Base-by-base conservation (phyloP, 176 grass and related monocot genomes). In the Saccharum officinarum region DNA sequence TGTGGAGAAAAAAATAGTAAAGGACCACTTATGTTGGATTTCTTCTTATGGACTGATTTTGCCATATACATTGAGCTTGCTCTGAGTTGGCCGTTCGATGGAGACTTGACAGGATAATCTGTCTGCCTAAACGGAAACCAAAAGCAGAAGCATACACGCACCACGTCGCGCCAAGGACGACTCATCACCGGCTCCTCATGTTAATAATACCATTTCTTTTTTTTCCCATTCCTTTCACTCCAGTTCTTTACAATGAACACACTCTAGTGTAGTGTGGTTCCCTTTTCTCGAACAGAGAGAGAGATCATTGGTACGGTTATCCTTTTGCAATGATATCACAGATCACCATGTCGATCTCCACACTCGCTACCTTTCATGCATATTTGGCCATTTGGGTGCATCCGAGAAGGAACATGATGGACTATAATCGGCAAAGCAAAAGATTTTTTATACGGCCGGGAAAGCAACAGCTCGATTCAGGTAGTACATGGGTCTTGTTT, bases 41-140 rank as follows among this genome's bases (percentile, higher is more conserved):
- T n/a, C n/a, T n/a, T n/a, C n/a, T n/a, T n/a, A n/a, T n/a, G n/a
- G n/a, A n/a, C n/a, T n/a, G n/a, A n/a, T n/a, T n/a, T n/a, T n/a
- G n/a, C n/a, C n/a, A n/a, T n/a, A n/a, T n/a, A n/a, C n/a, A n/a
- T n/a, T n/a, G n/a, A n/a, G n/a, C n/a, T n/a, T n/a, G n/a, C n/a
- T 73, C 42, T 30, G 13, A 16, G 42, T 49, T 73, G 71, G 71
- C 71, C 42, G 42, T 73, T 73, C 71, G 17, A 17, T 47, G 40
- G 8, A 10, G 71, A 30, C 71, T 46, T 30, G 42, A 3, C 23
- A 49, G 42, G 71, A 47, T 73, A 73, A 49, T 73, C 26, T 73
- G 71, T 73, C 71, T 49, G 71, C 42, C 70, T 73, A 49, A 73
- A 30, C 26, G 71, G 42, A 44, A 47, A 73, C 71, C n/a, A 1